Evolutionary conservation across 129 eudicot genomes (phyloP), one percentile per base, ranked within the genome.

Genomic region (Flaveria bidentis): DNA sequence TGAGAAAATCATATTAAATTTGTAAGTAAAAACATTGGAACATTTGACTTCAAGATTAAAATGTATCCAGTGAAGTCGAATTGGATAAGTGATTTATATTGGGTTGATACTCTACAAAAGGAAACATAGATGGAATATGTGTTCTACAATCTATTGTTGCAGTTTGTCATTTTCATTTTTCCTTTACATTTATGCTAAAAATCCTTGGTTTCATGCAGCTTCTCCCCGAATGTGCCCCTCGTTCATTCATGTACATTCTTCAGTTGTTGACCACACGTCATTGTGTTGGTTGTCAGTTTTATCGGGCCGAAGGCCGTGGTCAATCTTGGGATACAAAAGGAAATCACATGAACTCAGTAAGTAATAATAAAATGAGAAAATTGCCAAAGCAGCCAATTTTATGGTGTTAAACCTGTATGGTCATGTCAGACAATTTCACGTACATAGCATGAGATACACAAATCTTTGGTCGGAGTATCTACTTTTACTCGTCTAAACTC

Each of bases 231-330:
- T 94, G 97, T 81, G 91, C 97, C 50, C 98, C 98, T 8, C 85
- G 71, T 69, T 93, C 98, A 20, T 92, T 91, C 50, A 63, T 83
- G 79, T 86, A 88, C 77, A 88, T 93, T 62, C 85, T 91, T 50
- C 92, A 88, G 85, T 77, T 94, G 82, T 74, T 94, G 86, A 62
- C 81, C 30, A 18, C 82, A 72, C 96, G 91, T 23, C 98, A 84
- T 61, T 94, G 98, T 82, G 96, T 89, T 0, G 98, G 98, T 20
- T 94, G 98, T 88, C 96, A 84, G 13, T 84, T 94, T 83, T 86
- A 85, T 77, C 97, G 98, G 66, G 97, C 97, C 28, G 98, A 94
- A 87, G 79, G 91, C n/a, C 89, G 98, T 44, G 98, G 98, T 9
- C 78, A 73, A 11, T 87, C 87, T 58, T 94, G 98, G 98, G 97